A percentile compares a stretch with the other conserved stretches of the same genome.
These are phyloP conservation scores for Aquilaria yunnanensis DNA, from an alignment of 345 rosid species.

Conservation along the genomic window DNA sequence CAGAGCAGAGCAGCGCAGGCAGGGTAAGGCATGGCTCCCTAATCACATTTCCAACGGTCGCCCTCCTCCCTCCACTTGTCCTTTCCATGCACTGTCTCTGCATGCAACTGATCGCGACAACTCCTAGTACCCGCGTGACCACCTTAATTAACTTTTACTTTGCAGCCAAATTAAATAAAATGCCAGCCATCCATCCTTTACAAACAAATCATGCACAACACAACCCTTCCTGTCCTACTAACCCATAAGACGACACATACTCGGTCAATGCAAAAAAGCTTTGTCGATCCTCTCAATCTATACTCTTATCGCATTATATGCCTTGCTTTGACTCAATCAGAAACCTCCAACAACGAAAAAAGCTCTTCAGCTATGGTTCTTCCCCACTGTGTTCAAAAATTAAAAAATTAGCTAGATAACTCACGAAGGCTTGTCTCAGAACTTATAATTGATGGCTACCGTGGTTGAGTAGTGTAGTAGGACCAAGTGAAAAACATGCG, in stretches of 20 bases:
- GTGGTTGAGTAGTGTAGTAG: background rate
- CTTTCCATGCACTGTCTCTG: conserved; percentile 14
- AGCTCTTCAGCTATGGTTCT: too few relatives aligned
- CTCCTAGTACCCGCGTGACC: conserved; percentile 10
- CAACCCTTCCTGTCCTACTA: background rate
- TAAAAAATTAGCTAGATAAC: too few relatives aligned
- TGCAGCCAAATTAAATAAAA: background rate
- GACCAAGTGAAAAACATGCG: background rate
- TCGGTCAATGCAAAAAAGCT: too few relatives aligned
- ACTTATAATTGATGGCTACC: too few relatives aligned
- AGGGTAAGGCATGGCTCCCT: conserved; percentile 1
- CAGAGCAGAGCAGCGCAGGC: background rate
- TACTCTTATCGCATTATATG: too few relatives aligned
- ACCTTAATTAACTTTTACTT: conserved; percentile 20
- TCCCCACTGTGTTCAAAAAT: too few relatives aligned
- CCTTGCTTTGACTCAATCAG: too few relatives aligned
- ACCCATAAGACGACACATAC: background rate
- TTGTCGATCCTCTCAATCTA: too few relatives aligned
- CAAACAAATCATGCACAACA: background rate
- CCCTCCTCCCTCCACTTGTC: conserved; percentile 18
- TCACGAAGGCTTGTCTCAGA: too few relatives aligned
- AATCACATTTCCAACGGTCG: conserved; percentile 2
- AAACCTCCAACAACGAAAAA: too few relatives aligned
- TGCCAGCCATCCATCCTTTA: too few relatives aligned
- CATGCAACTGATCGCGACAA: conserved; percentile 18